Evolutionary conservation across 2,329 filamentous ascomycete genomes (phyloP).

Genomic region (Exophiala calicioides): DNA sequence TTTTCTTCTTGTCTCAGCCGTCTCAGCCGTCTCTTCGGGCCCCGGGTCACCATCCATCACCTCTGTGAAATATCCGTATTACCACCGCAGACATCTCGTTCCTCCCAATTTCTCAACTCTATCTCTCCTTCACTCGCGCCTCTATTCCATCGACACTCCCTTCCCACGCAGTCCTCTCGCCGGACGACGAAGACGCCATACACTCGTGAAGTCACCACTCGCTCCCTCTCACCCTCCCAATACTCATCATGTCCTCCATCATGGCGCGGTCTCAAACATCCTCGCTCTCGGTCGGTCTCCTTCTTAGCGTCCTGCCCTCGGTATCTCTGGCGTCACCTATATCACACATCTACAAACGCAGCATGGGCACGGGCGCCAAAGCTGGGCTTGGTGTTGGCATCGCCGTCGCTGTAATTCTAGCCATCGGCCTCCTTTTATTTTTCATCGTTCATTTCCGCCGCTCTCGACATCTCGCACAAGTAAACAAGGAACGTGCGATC

Average conservation of each 20-base stretch:
- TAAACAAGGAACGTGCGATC: conserved; percentile 30
- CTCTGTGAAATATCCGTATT: too few species aligned
- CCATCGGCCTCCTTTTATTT: conserved; percentile 24
- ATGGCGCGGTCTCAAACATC: conserved; percentile 12
- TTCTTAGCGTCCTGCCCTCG: conserved; percentile 16
- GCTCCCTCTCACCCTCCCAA: not conserved
- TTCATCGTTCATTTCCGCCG: conserved; percentile 31
- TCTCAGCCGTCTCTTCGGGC: not conserved
- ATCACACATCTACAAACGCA: conserved; percentile 25
- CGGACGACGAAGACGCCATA: conserved; percentile 19
- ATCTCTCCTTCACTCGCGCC: conserved; percentile 3
- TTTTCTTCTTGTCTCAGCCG: not conserved
- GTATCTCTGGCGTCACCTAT: conserved; percentile 19
- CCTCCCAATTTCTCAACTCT: conserved; percentile 5
- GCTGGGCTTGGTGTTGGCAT: conserved; percentile 31
- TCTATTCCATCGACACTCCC: not conserved
- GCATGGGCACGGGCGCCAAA: conserved; percentile 28
- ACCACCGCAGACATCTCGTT: conserved; percentile 2
- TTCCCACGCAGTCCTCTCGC: conserved; percentile 8
- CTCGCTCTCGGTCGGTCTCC: conserved; percentile 9
- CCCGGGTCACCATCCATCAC: conserved; percentile 3
- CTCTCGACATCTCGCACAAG: conserved; percentile 20
- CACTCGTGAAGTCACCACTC: not conserved
- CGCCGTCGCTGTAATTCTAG: conserved; percentile 26
- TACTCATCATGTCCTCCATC: conserved; percentile 8